A percentile compares a stretch with the other conserved stretches of the same genome.
These are phyloP conservation scores for Spergularia bocconei DNA, from an alignment of 148 eudicot genomes.

Conservation along the genomic window DNA sequence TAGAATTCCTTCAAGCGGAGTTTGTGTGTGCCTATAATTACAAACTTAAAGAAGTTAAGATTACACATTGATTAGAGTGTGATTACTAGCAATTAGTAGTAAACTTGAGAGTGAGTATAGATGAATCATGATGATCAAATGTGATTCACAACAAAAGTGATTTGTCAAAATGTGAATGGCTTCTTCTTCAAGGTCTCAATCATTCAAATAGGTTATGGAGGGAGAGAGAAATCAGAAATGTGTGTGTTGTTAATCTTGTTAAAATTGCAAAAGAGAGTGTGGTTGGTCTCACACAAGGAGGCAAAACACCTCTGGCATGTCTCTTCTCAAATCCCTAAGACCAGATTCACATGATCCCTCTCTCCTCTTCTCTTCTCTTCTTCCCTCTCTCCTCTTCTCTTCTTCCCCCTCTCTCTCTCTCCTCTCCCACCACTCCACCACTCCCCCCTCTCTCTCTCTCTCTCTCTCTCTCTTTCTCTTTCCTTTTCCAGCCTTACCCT, in stretches of 20 bases:
- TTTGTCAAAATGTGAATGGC: too few relatives aligned
- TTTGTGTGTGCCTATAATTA: too few relatives aligned
- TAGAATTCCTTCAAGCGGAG: too few relatives aligned
- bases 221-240: too few relatives aligned
- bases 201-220: too few relatives aligned
- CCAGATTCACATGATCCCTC: conserved; percentile 26
- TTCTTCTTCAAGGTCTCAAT: too few relatives aligned
- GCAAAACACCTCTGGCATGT: conserved; percentile 34
- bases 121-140: neutral
- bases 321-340: conserved; percentile 14
- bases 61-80: neutral
- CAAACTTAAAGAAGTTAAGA: neutral
- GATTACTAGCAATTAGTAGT: neutral
- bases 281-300: conserved; percentile 34
- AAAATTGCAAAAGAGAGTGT: neutral
- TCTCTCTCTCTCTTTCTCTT: neutral
- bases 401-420: neutral
- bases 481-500: neutral
- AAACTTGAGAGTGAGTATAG: neutral
- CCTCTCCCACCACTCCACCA: neutral
- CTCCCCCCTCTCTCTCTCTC: neutral
- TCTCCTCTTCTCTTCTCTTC: neutral
- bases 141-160: neutral
- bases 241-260: neutral
- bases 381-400: neutral